Conservation (phyloP, 768 basidiomycete species). For the Termitomyces sp. region DNA sequence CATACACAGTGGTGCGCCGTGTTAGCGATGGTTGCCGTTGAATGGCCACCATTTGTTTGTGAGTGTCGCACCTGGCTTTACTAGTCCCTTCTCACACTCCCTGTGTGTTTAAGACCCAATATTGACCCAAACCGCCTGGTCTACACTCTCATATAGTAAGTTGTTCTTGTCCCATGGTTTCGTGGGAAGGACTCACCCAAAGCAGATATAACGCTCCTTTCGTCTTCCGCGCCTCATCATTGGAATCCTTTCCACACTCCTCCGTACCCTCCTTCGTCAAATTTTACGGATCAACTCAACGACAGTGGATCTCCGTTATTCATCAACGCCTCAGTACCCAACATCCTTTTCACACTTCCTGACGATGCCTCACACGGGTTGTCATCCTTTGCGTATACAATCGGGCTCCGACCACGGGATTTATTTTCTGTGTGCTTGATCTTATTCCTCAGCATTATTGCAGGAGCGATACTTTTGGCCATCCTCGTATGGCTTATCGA, state of each 20-base stretch:
- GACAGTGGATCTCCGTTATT: constrained; percentile 73
- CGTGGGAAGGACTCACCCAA: constrained; percentile 2
- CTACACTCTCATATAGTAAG: constrained; percentile 70
- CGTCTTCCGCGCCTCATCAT: constrained; percentile 40
- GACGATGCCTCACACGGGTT: constrained; percentile 61
- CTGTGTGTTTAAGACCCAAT: constrained; percentile 64
- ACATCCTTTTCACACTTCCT: constrained; percentile 70
- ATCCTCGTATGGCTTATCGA: constrained; percentile 71
- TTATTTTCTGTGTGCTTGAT: constrained; percentile 78
- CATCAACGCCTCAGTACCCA: constrained; percentile 61
- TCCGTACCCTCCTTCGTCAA: constrained; percentile 58
- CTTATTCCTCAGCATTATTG: constrained; percentile 77
- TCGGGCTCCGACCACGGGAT: constrained; percentile 80
- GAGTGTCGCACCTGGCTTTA: neutral
- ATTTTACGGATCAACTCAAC: constrained; percentile 67
- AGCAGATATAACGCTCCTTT: constrained; percentile 69
- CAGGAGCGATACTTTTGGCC: constrained; percentile 64
- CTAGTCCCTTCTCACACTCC: neutral
- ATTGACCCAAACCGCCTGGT: constrained; percentile 84
- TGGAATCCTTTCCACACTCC: constrained; percentile 63
- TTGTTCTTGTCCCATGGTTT: constrained; percentile 7
- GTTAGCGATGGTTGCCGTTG: constrained; percentile 88
- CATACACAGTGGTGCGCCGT: constrained; percentile 91
- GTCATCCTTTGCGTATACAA: constrained; percentile 73
- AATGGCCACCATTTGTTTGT: constrained; percentile 95